Base-by-base conservation (phyloP, 1,284 basidiomycete genomes). In the Ceratobasidium papillatum region DNA sequence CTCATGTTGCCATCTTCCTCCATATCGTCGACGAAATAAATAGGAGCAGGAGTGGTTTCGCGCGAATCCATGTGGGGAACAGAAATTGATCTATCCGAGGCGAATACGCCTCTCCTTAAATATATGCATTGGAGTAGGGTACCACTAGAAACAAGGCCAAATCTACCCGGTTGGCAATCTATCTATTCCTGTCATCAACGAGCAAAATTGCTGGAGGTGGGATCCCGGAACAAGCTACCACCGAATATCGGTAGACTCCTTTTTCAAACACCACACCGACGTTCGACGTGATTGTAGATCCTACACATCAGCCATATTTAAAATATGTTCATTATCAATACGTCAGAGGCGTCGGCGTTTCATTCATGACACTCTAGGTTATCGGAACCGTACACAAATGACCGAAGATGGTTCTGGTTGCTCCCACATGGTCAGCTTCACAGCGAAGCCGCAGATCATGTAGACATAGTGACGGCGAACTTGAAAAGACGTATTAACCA, bases 1-100 rank as follows among this genome's bases (percentile, higher is more conserved):
- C 65, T 68, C 36, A 68, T 68, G 3, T n/a, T n/a, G 22, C 41
- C 49, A 68, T 68, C 51, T 9, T 68, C 34, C 32, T 41, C 65
- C 11, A 14, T 54, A 17, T 68, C 65, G 14, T 68, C 36, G 17
- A 54, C 65, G 41, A 38, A 68, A 34, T 54, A 68, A 14, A 68
- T 49, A 41, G 49, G 65, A 9, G 49, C 65, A 41, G 65, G 65
- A 11, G 32, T 41, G 9, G 51, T 38, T 49, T 68, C 49, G 7
- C 49, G 47, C 12, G 9, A 36, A 27, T 52, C 36, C 65, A 68
- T 68, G 36, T 34, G 38, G 32, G 22, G 59, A 22, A 38, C 2
- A 22, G 12, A 8, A 19, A 11, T 34, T 58, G 54, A 32, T n/a
- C n/a, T 17, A 17, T 17, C 41, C 45, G 4, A 12, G 19, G 45